Base-by-base conservation (phyloP, 1,284 basidiomycete species). In the Moesziomyces sp. region DNA sequence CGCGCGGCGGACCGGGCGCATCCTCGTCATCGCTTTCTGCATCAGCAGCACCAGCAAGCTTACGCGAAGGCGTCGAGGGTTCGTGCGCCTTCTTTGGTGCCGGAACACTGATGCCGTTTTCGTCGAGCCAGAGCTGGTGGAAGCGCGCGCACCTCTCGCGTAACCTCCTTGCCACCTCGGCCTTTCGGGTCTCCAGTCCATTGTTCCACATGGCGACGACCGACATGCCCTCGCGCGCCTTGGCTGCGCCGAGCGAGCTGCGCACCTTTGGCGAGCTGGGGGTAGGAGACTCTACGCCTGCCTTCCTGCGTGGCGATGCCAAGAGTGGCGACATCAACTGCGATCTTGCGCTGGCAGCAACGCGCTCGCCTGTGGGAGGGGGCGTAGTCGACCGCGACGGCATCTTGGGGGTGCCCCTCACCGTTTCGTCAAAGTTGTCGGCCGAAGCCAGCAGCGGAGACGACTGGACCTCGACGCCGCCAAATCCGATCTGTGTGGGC, bases 1-100 rank as follows among this genome's bases (percentile, higher is more conserved):
- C 91, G 19, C 88, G 97, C 59, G 91, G 91, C 64, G 91, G 92
- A 74, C 94, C 86, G 89, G 94, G 72, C 88, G 97, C 44, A 88
- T 94, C 40, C 90, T 93, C 28, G 88, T 90, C 81, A 94, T 97
- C 87, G 85, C 94, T 76, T 89, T 97, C 80, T 94, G 35, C 23
- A 24, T 46, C 28, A 38, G 54, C 24, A 7, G 50, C 61, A 11
- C 61, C 30, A 13, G 24, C 43, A 14, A 30, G 35, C 9, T 42
- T 46, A 18, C 58, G 50, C 13, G 59, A 63, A 8, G 69, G 64
- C 21, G 69, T 67, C 6, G 47, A 46, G 10, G 50, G 52, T 13
- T 52, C 66, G 16, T 45, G 23, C 19, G 11, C 42, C 1, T 42
- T 9, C 13, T 44, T 45, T 21, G 52, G 30, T 13, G 52, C 13